Base-by-base conservation (phyloP, 306 rosid species). In the Bauhinia variegata region DNA sequence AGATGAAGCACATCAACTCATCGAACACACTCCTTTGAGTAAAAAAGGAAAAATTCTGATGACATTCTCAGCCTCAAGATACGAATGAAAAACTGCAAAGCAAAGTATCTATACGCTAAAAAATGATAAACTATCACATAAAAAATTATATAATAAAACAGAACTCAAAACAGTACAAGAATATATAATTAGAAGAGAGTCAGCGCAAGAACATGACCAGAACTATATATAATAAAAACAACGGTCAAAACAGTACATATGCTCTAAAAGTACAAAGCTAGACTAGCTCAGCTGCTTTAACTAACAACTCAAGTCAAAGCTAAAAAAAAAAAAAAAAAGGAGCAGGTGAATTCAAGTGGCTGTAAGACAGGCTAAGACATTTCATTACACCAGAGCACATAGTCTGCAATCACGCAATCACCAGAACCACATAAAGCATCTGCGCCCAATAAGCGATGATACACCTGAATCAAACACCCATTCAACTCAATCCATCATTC, bases 391-490 rank as follows among this genome's bases (percentile, higher is more conserved):
- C 87, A 91, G 91, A 86, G 83, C 74, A 82, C 67, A 84, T 47
- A 86, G 86, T 84, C 96, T 84, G 96, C 96, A 89, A 87, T 92
- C 85, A 87, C 87, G 89, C 80, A 88, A 87, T 88, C 98, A 84
- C 93, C 89, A 87, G 96, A 92, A 88, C 86, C 87, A 88, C 83
- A 92, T 63, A 92, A 92, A 89, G 91, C 97, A 92, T 89, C 96
- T 79, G 89, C 87, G 79, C 87, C 95, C 91, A 92, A 92, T 84
- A 89, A 86, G 86, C 87, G 72, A 69, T 81, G 87, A 84, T 68
- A 85, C 73, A 92, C 96, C 93, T 86, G 96, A 92, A 89, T 87
- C 89, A 92, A 87, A 89, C 80, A 92, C 70, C 79, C 89, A 92
- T 81, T 78, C 78, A 88, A 75, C 96, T 86, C 87, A 92, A 89